Base-by-base conservation (phyloP, 2,329 filamentous ascomycete genomes). In the Polytolypa hystricis region DNA sequence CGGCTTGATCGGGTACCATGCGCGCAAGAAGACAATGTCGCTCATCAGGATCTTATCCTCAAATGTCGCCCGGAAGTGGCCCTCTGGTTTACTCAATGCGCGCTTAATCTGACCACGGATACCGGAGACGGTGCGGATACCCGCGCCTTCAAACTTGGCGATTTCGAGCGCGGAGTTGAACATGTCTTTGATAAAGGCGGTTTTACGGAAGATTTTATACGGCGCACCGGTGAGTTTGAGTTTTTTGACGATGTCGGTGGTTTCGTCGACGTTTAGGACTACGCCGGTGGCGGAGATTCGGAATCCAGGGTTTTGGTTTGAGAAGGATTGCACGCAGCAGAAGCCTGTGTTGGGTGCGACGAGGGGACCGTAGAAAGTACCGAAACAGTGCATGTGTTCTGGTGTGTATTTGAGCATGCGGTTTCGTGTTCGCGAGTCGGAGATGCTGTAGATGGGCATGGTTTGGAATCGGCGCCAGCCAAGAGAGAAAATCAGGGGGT, bases 161-260 rank as follows among this genome's bases (percentile, higher is more conserved):
- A 98, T 91, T 58, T 98, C 91, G 28, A 98, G 77, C 0, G 85
- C 73, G 1, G 81, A 80, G 55, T 77, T 86, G 71, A 98, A 98
- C 91, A 98, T 98, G 64, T 93, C 85, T 61, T 91, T 93, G 65
- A 98, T 86, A 58, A 98, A 98, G 26, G 91, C 87, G 0, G 91
- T 98, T 67, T 98, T 98, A 64, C 94, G 94, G 76, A 93, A 96
- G 61, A 96, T 93, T 66, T 96, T 96, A 73, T 91, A 93, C 1
- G 91, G 87, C 32, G 77, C 72, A 42, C 91, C 91, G 0, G 86
- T 95, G 33, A 98, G 74, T 62, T 98, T 98, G 55, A 98, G 79
- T 70, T 98, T 98, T 74, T 98, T 98, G 60, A 98, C 91, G 47
- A 98, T 96, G 58, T 98, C 91, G 3, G 84, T 87, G 27, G 81